These are phyloP conservation scores for Naegleria fowleri DNA, from an alignment of 208 protist species.

Conservation along the genomic window DNA sequence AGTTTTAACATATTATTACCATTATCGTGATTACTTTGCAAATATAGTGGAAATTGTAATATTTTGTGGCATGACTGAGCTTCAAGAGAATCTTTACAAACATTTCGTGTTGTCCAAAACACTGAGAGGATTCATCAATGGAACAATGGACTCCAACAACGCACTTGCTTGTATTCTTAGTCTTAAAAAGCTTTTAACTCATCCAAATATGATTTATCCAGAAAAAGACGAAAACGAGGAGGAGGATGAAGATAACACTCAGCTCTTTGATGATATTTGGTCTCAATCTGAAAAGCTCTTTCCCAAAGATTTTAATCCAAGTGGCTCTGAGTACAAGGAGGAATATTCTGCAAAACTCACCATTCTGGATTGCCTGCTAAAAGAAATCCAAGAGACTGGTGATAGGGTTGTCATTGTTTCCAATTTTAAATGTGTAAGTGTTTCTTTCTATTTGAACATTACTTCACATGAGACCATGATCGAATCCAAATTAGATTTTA, in stretches of 20 bases:
- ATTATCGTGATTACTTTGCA: background rate
- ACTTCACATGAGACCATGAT: too few relatives aligned
- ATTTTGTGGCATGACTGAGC: constrained; percentile 21
- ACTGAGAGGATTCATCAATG: background rate
- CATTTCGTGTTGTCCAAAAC: constrained; percentile 14
- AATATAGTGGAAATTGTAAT: constrained; percentile 13
- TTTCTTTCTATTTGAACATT: too few relatives aligned
- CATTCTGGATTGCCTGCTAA: constrained; percentile 11
- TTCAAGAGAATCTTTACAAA: constrained; percentile 32
- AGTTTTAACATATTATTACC: background rate
- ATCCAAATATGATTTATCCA: constrained; percentile 33
- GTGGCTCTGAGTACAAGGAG: background rate
- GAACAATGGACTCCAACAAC: background rate
- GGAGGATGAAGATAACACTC: background rate
- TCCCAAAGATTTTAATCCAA: constrained; percentile 6
- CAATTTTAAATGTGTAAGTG: constrained; percentile 6
- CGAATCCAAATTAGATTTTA: background rate
- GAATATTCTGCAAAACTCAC: constrained; percentile 25
- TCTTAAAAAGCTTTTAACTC: constrained; percentile 26
- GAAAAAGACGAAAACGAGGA: background rate
- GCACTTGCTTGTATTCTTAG: constrained; percentile 22
- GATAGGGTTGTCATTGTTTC: constrained; percentile 32
- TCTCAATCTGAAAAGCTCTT: background rate
- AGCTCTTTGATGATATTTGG: background rate
- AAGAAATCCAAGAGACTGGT: background rate